A percentile compares a stretch with the other conserved stretches of the same genome.
Conservation (phyloP, 306 rosid species). For the Cucurbita maxima region DNA sequence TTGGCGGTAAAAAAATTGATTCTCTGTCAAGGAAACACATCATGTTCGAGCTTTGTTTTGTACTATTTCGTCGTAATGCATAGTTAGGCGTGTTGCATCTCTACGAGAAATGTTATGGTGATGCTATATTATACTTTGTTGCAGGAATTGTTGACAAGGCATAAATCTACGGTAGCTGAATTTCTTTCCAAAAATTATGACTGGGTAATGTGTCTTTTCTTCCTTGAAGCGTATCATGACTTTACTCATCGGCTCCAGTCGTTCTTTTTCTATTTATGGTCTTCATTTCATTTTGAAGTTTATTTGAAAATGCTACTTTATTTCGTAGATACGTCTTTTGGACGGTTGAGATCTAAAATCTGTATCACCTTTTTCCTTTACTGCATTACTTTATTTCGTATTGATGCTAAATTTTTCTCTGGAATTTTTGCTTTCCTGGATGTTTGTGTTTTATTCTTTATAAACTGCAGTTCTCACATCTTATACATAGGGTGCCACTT, state of each 20-base stretch:
- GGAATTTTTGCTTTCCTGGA: not conserved
- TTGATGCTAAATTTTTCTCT: not conserved
- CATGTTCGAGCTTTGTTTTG: not conserved
- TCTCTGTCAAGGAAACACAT: not conserved
- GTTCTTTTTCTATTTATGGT: not conserved
- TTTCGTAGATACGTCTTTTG: not conserved
- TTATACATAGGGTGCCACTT: not conserved
- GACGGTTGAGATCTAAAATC: not conserved
- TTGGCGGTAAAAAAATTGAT: not conserved
- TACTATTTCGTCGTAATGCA: not conserved
- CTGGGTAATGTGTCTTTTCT: slow-evolving; percentile 43
- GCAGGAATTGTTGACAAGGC: slow-evolving; percentile 97
- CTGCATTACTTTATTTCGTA: not conserved
- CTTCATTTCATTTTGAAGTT: not conserved
- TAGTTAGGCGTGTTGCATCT: not conserved
- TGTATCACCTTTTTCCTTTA: not conserved
- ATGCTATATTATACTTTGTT: slow-evolving; percentile 10
- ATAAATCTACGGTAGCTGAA: slow-evolving; percentile 91
- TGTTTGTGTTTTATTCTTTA: not conserved
- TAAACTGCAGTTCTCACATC: not conserved
- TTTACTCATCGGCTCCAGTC: not conserved
- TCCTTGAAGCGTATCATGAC: not conserved
- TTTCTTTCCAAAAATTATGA: slow-evolving; percentile 89
- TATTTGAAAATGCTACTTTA: not conserved
- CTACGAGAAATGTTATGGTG: not conserved